These are phyloP conservation scores for Termitomyces sp. DNA, from an alignment of 768 basidiomycete species.

Conservation along the genomic window DNA sequence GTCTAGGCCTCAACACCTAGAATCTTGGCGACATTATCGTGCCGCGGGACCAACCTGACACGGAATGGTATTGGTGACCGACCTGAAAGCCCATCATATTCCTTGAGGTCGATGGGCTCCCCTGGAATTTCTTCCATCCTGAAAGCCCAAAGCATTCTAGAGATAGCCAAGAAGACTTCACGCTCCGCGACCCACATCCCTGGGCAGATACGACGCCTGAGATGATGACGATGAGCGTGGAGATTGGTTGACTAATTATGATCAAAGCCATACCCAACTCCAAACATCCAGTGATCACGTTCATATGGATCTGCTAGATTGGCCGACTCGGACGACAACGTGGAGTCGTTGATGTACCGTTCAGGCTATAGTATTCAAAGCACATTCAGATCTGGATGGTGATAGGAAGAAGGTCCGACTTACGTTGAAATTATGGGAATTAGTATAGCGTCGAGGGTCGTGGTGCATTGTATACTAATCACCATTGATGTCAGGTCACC, in stretches of 20 bases:
- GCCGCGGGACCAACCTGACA: constrained; percentile 27
- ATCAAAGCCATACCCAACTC: constrained; percentile 35
- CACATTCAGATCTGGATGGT: neutral
- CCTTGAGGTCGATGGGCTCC: constrained; percentile 41
- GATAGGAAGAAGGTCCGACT: neutral
- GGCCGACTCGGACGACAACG: constrained; percentile 38
- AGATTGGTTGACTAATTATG: neutral
- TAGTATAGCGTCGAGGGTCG: constrained; percentile 32
- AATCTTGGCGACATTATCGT: constrained; percentile 25
- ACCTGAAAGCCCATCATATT: constrained; percentile 45
- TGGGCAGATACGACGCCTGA: constrained; percentile 37
- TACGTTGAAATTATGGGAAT: constrained; percentile 34
- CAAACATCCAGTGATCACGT: constrained; percentile 51
- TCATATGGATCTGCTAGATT: constrained; percentile 37
- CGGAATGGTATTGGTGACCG: constrained; percentile 42
- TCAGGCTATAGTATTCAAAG: constrained; percentile 30
- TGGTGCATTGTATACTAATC: constrained; percentile 34
- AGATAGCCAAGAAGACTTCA: constrained; percentile 41
- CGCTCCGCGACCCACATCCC: constrained; percentile 43
- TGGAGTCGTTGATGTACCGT: constrained; percentile 36
- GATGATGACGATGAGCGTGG: neutral
- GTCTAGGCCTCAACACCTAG: constrained; percentile 8
- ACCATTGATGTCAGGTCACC: constrained; percentile 7
- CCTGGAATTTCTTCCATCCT: constrained; percentile 35
- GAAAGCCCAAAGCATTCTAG: constrained; percentile 47